Percentiles rank a stretch among this genome's conserved stretches.
Conservation (phyloP, 2,329 filamentous ascomycete genomes). For the Cyphellophora europaea region DNA sequence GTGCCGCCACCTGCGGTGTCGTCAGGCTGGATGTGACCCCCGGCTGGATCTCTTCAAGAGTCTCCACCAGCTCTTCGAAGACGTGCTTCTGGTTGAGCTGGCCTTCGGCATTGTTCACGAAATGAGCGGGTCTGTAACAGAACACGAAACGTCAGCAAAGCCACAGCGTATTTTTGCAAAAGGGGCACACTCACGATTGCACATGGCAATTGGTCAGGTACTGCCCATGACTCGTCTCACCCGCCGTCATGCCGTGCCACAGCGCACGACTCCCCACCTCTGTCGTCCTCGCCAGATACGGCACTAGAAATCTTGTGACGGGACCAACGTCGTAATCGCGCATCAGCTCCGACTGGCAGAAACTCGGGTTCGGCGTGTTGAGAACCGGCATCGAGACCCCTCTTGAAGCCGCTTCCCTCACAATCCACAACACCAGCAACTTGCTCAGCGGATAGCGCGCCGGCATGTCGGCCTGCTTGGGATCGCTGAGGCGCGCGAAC, state of each 20-base stretch:
- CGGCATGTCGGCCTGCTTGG: conserved; percentile 26
- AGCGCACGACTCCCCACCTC: conserved; percentile 41
- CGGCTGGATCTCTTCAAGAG: conserved; percentile 33
- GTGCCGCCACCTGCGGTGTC: not conserved
- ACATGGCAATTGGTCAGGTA: conserved; percentile 33
- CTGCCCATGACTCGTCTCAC: conserved; percentile 35
- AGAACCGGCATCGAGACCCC: conserved; percentile 30
- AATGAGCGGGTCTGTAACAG: conserved; percentile 23
- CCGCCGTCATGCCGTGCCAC: conserved; percentile 27
- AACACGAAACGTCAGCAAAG: too few species aligned
- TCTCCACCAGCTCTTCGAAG: conserved; percentile 34
- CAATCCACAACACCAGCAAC: conserved; percentile 37
- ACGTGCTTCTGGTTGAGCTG: conserved; percentile 27
- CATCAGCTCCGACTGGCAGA: conserved; percentile 40
- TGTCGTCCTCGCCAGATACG: conserved; percentile 30
- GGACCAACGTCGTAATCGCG: conserved; percentile 24
- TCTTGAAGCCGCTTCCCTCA: conserved; percentile 18
- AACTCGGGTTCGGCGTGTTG: conserved; percentile 44
- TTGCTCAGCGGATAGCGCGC: conserved; percentile 38
- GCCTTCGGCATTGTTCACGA: conserved; percentile 33
- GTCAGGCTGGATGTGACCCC: conserved; percentile 20
- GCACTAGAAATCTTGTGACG: not conserved
- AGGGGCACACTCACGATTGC: not conserved
- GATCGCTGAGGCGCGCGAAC: conserved; percentile 2
- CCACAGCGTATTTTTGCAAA: too few species aligned